Percentiles rank a stretch among this genome's conserved stretches.
phyloP scores from a whole-genome alignment of 495 filamentous ascomycete species.

The Penicillium soppii region DNA sequence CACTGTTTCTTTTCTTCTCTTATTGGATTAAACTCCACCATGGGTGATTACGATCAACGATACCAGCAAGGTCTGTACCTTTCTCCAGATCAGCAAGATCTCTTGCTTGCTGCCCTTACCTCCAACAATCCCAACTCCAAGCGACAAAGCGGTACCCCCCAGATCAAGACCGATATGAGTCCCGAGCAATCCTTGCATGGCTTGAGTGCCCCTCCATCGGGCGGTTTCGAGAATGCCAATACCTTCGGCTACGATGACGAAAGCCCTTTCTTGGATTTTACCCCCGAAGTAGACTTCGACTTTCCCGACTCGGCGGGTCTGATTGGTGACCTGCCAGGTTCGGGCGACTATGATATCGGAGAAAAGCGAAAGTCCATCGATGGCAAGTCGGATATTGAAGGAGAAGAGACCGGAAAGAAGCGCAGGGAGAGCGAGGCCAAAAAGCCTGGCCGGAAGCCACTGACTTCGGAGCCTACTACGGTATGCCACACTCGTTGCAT shows the following conservation, averaged over 20 bases:
- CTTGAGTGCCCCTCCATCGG: conserved; percentile 48
- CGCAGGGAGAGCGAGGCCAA: conserved; percentile 80
- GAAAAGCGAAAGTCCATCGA: conserved; percentile 82
- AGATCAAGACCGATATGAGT: conserved; percentile 30
- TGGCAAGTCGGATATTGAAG: conserved; percentile 65
- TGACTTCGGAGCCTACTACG: conserved; percentile 93
- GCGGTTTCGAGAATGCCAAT: conserved; percentile 52
- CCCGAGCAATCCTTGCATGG: conserved; percentile 37
- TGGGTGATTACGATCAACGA: conserved; percentile 39
- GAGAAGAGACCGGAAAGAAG: conserved; percentile 70
- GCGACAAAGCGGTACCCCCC: conserved; percentile 25
- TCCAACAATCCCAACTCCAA: conserved; percentile 61
- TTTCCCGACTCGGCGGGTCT: conserved; percentile 59
- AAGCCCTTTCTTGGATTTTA: conserved; percentile 82
- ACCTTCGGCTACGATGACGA: conserved; percentile 58
- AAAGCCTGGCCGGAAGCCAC: conserved; percentile 94
- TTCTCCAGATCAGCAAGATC: conserved; percentile 81
- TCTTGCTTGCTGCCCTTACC: conserved; percentile 82
- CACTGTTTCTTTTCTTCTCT: background rate
- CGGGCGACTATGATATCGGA: conserved; percentile 47
- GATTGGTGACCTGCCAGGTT: conserved; percentile 74
- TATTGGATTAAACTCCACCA: conserved; percentile 9
- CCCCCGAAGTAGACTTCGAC: conserved; percentile 71
- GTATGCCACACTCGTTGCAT: conserved; percentile 52
- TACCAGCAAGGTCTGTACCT: conserved; percentile 59